Base-by-base conservation (phyloP, 352 stramenopile species). In the Phytophthora europaea region DNA sequence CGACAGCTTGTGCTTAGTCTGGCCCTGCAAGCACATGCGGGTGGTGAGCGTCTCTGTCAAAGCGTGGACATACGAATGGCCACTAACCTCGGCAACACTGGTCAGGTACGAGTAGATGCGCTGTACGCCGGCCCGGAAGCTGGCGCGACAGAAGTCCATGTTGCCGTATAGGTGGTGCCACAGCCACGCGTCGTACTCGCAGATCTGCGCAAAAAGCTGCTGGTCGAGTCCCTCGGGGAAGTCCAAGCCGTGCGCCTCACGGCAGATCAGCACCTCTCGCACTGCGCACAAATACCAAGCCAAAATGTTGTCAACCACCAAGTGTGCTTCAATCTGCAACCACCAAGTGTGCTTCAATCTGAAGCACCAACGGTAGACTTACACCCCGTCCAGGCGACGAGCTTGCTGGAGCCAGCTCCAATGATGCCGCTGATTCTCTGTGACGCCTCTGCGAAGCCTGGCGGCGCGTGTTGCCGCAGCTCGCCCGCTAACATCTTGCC, bases 121-220 rank as follows among this genome's bases (percentile, higher is more conserved):
- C 33, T 79, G 62, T 18, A 94, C 82, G 22, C 84, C 89, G 33
- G 73, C 61, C 38, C 69, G 75, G 68, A 94, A 96, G 65, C 85
- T 90, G 33, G 65, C 70, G 10, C 81, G 75, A 70, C 85, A 93
- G 54, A 94, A 89, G 40, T 90, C 79, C 31, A 75, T 77, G 54
- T 91, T 90, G 54, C 85, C 80, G 71, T 94, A 94, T 15, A 94
- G 65, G 9, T 81, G 83, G 43, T 93, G 81, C 89, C 86, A 96
- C 51, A 94, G 60, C 87, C 86, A 94, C 7, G 83, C 87, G 50
- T 94, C 87, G 15, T 89, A 85, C 23, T 90, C 76, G 59, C 83
- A 77, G 28, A 94, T 83, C 48, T 89, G 80, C 5, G 74, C 63
- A 36, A 93, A 94, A 15, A 94, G 76, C 50, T 90, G 82, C 12